Percentiles rank a stretch among this genome's conserved stretches.
Evolutionary conservation across 768 basidiomycete species (phyloP).

Genomic region (Pilatotrama ljubarskyi): DNA sequence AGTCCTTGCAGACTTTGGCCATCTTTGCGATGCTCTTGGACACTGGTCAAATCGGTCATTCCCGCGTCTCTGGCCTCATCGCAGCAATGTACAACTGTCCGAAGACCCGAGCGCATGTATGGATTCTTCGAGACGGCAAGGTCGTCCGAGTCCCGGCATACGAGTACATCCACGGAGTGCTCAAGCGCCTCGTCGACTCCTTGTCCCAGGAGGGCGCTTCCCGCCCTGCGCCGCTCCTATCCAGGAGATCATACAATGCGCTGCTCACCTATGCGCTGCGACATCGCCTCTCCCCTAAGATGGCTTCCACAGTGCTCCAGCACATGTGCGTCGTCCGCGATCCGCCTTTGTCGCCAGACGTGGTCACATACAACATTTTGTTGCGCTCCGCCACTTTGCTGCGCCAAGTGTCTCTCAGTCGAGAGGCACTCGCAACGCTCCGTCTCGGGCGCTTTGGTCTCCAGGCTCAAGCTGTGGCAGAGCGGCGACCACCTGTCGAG

Average conservation of each 20-base stretch:
- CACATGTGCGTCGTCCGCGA: constrained; percentile 52
- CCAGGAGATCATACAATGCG: constrained; percentile 52
- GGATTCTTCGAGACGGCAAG: constrained; percentile 23
- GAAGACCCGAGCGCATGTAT: constrained; percentile 25
- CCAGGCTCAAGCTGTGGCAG: background rate
- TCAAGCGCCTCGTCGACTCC: constrained; percentile 27
- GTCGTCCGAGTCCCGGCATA: constrained; percentile 27
- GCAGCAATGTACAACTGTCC: constrained; percentile 46
- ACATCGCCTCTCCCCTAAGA: constrained; percentile 50
- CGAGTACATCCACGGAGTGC: constrained; percentile 33
- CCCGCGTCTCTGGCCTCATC: constrained; percentile 46
- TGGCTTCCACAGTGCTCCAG: constrained; percentile 50
- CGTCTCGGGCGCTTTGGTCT: background rate
- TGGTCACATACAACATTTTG: constrained; percentile 58
- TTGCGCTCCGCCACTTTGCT: constrained; percentile 55
- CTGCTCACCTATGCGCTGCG: constrained; percentile 68
- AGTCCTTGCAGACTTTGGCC: constrained; percentile 60
- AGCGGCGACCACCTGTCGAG: background rate
- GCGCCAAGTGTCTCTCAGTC: constrained; percentile 38
- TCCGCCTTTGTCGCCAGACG: constrained; percentile 45
- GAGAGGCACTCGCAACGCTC: constrained; percentile 39
- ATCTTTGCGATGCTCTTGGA: constrained; percentile 57
- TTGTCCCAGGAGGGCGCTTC: constrained; percentile 1
- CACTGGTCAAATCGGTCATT: constrained; percentile 46
- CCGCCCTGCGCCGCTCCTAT: constrained; percentile 34